phyloP scores from a whole-genome alignment of 148 eudicot genomes.

The Silene uniflora region DNA sequence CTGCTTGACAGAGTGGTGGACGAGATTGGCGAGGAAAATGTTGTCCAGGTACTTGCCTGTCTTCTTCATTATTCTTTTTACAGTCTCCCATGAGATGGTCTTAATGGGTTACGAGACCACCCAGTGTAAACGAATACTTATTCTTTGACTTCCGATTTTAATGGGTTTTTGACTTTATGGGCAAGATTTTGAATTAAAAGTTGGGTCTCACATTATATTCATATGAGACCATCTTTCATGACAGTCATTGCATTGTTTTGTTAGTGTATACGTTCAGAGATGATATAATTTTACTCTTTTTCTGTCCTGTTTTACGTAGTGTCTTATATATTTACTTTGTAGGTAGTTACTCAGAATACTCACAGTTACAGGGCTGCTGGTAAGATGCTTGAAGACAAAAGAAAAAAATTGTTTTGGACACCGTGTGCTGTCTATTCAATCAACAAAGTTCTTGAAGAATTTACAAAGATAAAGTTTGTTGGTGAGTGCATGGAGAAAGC shows the following conservation, averaged over 20 bases:
- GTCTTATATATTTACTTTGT: constrained; percentile 18
- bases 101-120: not conserved
- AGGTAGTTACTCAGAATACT: constrained; percentile 85
- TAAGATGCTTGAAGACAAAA: constrained; percentile 91
- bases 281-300: not conserved
- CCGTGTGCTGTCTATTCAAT: constrained; percentile 83
- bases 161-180: not conserved
- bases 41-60: constrained; percentile 63
- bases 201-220: not conserved
- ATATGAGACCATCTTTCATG: not conserved
- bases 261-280: not conserved
- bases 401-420: constrained; percentile 77
- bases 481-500: constrained; percentile 74
- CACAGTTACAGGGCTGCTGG: constrained; percentile 80
- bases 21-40: constrained; percentile 86
- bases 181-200: not conserved
- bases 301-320: not conserved
- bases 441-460: constrained; percentile 77
- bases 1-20: constrained; percentile 85
- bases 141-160: not conserved
- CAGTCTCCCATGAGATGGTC: not conserved
- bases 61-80: not conserved
- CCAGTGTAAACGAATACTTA: not conserved
- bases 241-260: not conserved
- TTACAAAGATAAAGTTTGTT: constrained; percentile 63